Evolutionary conservation across 2,329 filamentous ascomycete species (phyloP), one percentile per base, ranked within the genome.

Genomic region (Cladorrhinum sp.): DNA sequence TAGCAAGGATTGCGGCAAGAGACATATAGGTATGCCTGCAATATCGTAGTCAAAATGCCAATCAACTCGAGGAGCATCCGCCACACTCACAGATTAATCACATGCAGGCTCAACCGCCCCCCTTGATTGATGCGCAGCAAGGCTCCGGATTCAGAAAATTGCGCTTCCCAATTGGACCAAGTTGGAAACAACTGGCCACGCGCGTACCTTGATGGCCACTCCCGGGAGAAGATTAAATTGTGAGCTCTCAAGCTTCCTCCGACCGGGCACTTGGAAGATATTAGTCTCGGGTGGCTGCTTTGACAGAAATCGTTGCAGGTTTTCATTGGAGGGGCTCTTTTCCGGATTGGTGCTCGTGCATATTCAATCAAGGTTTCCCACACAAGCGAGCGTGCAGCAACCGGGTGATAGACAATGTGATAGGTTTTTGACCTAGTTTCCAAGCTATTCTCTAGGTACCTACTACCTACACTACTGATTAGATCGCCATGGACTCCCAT

Each of bases 211-310:
- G n/a, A n/a, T n/a, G 49, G 49, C 7, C 20, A 26, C 9, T 28
- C 9, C 4, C 9, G 26, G 26, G 26, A 36, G 12, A 36, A 36
- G 4, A 10, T 9, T 16, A 9, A 36, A 36, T 12, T 36, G 33
- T 36, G 33, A 36, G 12, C 12, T 36, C 7, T 36, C 33, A 36
- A 16, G 33, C 8, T 3, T 46, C 16, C 24, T 26, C 20, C 12
- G n/a, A 26, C 30, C n/a, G 20, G 52, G 52, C 33, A 36, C 36
- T 36, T 55, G 30, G 52, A 30, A 55, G 28, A 12, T 21, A 46
- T 24, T 18, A 20, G 53, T 55, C 24, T 36, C 53, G 33, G 53
- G 53, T 55, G 53, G 53, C 53, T 55, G 53, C 53, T 42, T 55
- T 55, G 53, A 42, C 53, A 55, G 53, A 20, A 55, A 9, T 14